Evolutionary conservation across 495 filamentous ascomycete genomes (phyloP).

Genomic region (Penicillium diatomitis): DNA sequence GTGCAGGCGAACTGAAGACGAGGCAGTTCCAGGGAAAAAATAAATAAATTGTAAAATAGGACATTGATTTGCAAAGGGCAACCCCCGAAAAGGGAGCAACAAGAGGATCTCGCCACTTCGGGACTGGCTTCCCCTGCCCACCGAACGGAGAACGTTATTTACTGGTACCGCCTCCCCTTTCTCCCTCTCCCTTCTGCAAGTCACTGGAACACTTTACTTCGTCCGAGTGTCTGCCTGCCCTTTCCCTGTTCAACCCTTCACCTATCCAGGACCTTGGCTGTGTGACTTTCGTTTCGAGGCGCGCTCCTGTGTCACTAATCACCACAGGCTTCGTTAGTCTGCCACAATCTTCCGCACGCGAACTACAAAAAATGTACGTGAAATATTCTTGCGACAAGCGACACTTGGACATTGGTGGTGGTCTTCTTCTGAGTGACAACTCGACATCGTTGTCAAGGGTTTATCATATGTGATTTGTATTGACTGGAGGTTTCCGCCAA

Average conservation of each 20-base stretch:
- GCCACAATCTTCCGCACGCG: neutral
- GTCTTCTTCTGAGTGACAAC: neutral
- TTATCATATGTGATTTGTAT: no score
- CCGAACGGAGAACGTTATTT: neutral
- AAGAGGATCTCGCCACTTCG: conserved; percentile 35
- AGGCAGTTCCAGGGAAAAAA: no score
- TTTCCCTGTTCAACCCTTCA: neutral
- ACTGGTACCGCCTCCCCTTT: neutral
- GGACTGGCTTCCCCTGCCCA: conserved; percentile 13
- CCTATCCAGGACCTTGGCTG: no score
- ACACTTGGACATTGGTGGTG: no score
- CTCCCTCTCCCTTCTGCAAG: neutral
- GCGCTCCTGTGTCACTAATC: no score
- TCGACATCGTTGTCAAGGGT: no score
- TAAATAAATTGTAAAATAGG: no score
- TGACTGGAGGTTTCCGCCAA: neutral
- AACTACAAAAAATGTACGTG: neutral
- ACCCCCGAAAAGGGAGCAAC: neutral
- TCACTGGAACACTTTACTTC: neutral
- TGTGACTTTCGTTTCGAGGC: no score
- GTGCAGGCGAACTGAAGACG: no score
- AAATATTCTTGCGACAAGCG: no score
- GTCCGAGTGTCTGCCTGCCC: neutral
- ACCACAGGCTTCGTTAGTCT: no score
- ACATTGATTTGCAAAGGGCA: conserved; percentile 9